A percentile compares a stretch with the other conserved stretches of the same genome.
These are phyloP conservation scores for Saccharomycopsis oosterbeekiorum DNA, from an alignment of 805 yeast genomes.

Conservation along the genomic window DNA sequence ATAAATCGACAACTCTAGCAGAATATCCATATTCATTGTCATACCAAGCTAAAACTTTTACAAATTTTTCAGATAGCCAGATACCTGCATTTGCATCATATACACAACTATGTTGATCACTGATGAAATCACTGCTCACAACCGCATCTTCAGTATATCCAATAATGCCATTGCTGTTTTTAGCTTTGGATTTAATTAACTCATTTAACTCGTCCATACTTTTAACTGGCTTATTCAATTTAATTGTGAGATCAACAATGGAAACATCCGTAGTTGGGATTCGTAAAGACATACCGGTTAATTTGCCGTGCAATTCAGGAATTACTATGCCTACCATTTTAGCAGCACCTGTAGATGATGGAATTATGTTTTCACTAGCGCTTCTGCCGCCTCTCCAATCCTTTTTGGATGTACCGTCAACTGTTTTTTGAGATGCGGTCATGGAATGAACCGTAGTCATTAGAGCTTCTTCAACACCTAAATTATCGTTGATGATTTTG, in stretches of 20 bases:
- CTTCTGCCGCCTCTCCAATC: slow-evolving; percentile 80
- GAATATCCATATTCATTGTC: slow-evolving; percentile 72
- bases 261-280: slow-evolving; percentile 68
- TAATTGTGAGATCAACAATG: slow-evolving; percentile 62
- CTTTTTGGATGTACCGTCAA: slow-evolving; percentile 70
- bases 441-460: slow-evolving; percentile 69
- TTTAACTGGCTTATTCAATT: slow-evolving; percentile 41
- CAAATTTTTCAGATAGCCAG: slow-evolving; percentile 59
- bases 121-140: slow-evolving; percentile 60
- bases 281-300: slow-evolving; percentile 67
- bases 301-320: slow-evolving; percentile 61
- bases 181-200: slow-evolving; percentile 48
- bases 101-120: slow-evolving; percentile 53
- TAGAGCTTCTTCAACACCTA: slow-evolving; percentile 64
- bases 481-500: slow-evolving; percentile 53
- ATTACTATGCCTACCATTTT: slow-evolving; percentile 69
- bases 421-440: slow-evolving; percentile 67
- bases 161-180: slow-evolving; percentile 52
- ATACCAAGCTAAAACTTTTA: slow-evolving; percentile 64
- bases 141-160: slow-evolving; percentile 67
- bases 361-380: slow-evolving; percentile 66
- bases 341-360: slow-evolving; percentile 71
- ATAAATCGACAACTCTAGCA: slow-evolving; percentile 65
- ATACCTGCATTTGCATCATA: slow-evolving; percentile 64
- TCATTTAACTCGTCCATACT: slow-evolving; percentile 56